Conservation (phyloP, 345 rosid genomes). For the Camelina laxa region DNA sequence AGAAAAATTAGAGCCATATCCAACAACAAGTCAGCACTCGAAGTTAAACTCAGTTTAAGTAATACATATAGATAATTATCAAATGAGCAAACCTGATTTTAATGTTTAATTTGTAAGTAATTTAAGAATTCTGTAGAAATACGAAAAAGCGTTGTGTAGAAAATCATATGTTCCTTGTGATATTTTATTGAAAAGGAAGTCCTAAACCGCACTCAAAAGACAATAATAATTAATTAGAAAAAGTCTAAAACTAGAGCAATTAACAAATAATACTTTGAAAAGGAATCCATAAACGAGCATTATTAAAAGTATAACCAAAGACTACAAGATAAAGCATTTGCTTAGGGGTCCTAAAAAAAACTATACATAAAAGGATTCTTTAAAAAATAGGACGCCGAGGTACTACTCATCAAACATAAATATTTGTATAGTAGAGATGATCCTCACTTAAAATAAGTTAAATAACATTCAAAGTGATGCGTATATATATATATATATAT, state of each 20-base stretch:
- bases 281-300: slow-evolving; percentile 47
- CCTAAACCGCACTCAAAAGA: slow-evolving; percentile 40
- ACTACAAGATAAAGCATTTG: slow-evolving; percentile 42
- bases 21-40: background rate
- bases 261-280: slow-evolving; percentile 47
- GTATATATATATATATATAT: background rate
- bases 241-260: slow-evolving; percentile 38
- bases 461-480: slow-evolving; percentile 17
- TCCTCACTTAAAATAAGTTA: slow-evolving; percentile 4
- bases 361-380: background rate
- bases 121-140: background rate
- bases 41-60: background rate
- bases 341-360: slow-evolving; percentile 12
- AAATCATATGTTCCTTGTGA: background rate
- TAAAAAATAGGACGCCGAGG: slow-evolving; percentile 29
- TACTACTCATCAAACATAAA: slow-evolving; percentile 1
- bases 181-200: background rate
- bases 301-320: slow-evolving; percentile 45
- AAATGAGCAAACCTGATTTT: background rate
- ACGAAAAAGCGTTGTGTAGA: background rate
- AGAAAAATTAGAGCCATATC: background rate
- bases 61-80: background rate
- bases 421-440: background rate
- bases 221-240: slow-evolving; percentile 33
- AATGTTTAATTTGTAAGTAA: background rate